phyloP scores from a whole-genome alignment of 441 rosid species.

The Pelargonium myrrhifolium region DNA sequence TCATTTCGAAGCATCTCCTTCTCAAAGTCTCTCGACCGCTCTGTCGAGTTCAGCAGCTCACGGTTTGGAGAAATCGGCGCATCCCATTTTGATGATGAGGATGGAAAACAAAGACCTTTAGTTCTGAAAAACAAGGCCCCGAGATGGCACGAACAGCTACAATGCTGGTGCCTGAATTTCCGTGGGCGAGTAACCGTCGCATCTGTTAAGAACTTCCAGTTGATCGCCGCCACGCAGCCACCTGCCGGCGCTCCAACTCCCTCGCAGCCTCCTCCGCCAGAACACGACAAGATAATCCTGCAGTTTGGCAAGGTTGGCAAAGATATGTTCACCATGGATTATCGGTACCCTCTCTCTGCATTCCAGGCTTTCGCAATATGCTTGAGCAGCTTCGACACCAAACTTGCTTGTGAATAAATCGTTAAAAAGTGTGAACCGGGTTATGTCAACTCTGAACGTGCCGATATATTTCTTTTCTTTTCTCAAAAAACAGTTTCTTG shows the following conservation, averaged over 20 bases:
- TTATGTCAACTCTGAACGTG: too few relatives aligned
- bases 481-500: too few relatives aligned
- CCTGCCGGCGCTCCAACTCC: constrained; percentile 12
- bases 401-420: constrained; percentile 23
- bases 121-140: constrained; percentile 21
- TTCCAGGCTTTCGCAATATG: constrained; percentile 24
- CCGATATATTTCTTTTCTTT: too few relatives aligned
- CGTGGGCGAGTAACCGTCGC: constrained; percentile 24
- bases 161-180: constrained; percentile 26
- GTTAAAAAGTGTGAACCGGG: neutral
- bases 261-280: constrained; percentile 18
- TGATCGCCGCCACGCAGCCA: constrained; percentile 19
- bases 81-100: constrained; percentile 17
- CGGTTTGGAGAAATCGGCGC: constrained; percentile 18
- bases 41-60: constrained; percentile 19
- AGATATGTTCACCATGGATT: constrained; percentile 25
- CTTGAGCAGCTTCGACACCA: constrained; percentile 4
- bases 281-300: constrained; percentile 22
- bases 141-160: constrained; percentile 25
- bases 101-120: constrained; percentile 17
- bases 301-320: constrained; percentile 26
- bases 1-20: constrained; percentile 23
- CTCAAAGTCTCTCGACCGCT: constrained; percentile 17
- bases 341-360: constrained; percentile 22
- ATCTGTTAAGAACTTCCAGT: constrained; percentile 25